Conservation (phyloP, 2,329 filamentous ascomycete genomes). For the Didymella segeticola region DNA sequence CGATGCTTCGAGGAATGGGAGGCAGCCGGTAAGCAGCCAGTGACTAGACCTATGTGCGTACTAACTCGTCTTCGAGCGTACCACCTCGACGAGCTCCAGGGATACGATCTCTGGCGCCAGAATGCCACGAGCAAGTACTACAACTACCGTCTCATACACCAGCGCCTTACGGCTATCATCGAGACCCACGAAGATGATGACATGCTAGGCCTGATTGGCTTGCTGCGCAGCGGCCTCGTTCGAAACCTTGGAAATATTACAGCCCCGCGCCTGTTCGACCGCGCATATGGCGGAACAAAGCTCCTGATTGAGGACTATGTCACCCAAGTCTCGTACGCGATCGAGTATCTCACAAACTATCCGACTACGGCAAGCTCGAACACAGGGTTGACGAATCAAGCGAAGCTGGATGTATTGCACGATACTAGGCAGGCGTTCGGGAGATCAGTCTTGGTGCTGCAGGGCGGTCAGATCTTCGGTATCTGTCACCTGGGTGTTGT, state of each 20-base stretch:
- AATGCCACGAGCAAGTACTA: constrained; percentile 82
- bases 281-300: constrained; percentile 87
- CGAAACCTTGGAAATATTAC: constrained; percentile 94
- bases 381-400: constrained; percentile 69
- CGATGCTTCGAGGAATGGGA: constrained; percentile 85
- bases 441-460: constrained; percentile 81
- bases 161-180: constrained; percentile 74
- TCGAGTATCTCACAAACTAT: constrained; percentile 75
- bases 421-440: constrained; percentile 90
- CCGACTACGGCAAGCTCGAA: constrained; percentile 61
- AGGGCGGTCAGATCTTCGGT: constrained; percentile 91
- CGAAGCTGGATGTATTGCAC: constrained; percentile 84
- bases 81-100: constrained; percentile 81
- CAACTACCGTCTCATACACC: constrained; percentile 83
- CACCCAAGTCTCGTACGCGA: constrained; percentile 78
- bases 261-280: constrained; percentile 79
- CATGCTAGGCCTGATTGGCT: constrained; percentile 75
- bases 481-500: constrained; percentile 90
- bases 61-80: constrained; percentile 59
- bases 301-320: constrained; percentile 91
- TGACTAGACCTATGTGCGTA: neutral
- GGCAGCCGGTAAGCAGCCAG: constrained; percentile 56
- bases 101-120: constrained; percentile 84
- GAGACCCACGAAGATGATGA: constrained; percentile 74
- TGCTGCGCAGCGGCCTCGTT: constrained; percentile 77